Evolutionary conservation across 345 rosid genomes (phyloP).

Genomic region (Salix viminalis): DNA sequence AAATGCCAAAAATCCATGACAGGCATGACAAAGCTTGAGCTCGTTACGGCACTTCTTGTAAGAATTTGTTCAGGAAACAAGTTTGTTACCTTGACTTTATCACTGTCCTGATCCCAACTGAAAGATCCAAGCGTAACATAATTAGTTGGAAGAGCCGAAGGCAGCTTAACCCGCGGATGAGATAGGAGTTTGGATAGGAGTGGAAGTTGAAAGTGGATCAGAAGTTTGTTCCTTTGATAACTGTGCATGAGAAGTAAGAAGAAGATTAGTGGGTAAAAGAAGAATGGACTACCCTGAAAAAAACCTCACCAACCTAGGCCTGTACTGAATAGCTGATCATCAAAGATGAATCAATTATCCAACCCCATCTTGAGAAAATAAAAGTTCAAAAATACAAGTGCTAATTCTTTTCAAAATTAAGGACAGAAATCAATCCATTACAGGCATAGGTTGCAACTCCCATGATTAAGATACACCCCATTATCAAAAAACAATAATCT

Average conservation of each 20-base stretch:
- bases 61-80: too few relatives aligned
- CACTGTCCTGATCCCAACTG: slow-evolving; percentile 97
- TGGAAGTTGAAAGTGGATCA: slow-evolving; percentile 21
- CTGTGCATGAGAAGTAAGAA: slow-evolving; percentile 15
- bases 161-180: slow-evolving; percentile 41
- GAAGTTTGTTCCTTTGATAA: slow-evolving; percentile 23
- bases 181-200: slow-evolving; percentile 35
- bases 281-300: background rate
- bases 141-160: slow-evolving; percentile 28
- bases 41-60: background rate
- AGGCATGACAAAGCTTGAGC: background rate
- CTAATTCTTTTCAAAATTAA: too few relatives aligned
- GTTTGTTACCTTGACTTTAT: slow-evolving; percentile 72
- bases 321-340: background rate
- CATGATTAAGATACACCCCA: too few relatives aligned
- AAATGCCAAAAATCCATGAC: background rate
- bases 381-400: background rate
- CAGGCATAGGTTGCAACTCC: too few relatives aligned
- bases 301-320: background rate
- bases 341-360: too few relatives aligned
- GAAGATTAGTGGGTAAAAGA: background rate
- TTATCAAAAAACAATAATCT: too few relatives aligned
- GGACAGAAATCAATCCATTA: too few relatives aligned
- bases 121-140: slow-evolving; percentile 67
- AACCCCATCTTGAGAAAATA: too few relatives aligned